Evolutionary conservation across 768 basidiomycete species (phyloP), one percentile per base, ranked within the genome.

Genomic region (Multifurca ochricompacta): DNA sequence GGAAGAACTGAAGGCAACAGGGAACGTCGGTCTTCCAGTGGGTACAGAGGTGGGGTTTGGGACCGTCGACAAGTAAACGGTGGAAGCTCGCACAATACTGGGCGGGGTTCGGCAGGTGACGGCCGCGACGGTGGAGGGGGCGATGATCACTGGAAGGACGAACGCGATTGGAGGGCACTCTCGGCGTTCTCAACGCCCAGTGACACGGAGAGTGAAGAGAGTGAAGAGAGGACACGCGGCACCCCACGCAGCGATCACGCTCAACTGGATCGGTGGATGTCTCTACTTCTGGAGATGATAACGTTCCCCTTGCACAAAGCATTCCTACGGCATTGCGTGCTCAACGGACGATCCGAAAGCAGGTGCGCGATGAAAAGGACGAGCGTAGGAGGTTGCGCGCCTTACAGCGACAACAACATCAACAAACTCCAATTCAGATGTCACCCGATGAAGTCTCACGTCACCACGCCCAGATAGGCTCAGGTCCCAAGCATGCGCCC

Each of bases 241-340:
- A 40, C 14, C 21, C 31, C 13, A 27, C 48, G 8, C 49, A 27
- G 31, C 36, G 14, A 6, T 47, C 49, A 46, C 49, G 13, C 13
- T 34, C 48, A 18, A 4, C 35, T 30, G 59, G 63, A 45, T 62
- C 41, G 46, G 37, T 36, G 28, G 51, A 47, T 23, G 21, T 21
- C 23, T 19, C 42, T 18, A 32, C 51, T 7, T 59, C 58, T 1
- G 53, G 34, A 2, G 63, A 88, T 50, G 91, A 95, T 65, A 85
- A 95, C 61, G 73, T 91, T 1, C 92, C 92, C 1, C 75, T 95
- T 14, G 92, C 91, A 3, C 81, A 79, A 59, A 76, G 83, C 28
- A 89, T 91, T 51, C 92, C 91, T 4, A 84, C 82, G 1, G 92
- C 92, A 3, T 69, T 95, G 54, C 78, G 74, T 3, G 91, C 90